A percentile compares a stretch with the other conserved stretches of the same genome.
Evolutionary conservation across 2,329 filamentous ascomycete species (phyloP).

Genomic region (Penicillium sp.): DNA sequence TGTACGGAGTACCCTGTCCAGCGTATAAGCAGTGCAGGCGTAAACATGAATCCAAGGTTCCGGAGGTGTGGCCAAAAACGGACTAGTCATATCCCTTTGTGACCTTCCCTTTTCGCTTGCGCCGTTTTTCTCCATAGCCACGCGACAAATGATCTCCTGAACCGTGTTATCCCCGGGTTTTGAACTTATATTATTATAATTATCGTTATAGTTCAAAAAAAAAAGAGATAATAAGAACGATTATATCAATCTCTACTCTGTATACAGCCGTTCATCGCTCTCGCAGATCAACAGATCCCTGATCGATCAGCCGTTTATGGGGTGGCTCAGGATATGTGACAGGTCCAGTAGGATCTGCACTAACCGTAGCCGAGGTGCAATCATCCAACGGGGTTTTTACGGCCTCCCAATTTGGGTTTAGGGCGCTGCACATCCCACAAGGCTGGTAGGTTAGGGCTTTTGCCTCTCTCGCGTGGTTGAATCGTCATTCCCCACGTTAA

Average conservation of each 20-base stretch:
- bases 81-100: constrained; percentile 8
- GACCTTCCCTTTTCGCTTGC: constrained; percentile 24
- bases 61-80: constrained; percentile 1
- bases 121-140: constrained; percentile 18
- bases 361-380: constrained; percentile 25
- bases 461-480: constrained; percentile 12
- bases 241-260: background rate
- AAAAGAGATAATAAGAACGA: too few species aligned
- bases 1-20: background rate
- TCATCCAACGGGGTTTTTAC: constrained; percentile 23
- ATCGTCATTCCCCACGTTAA: constrained; percentile 23
- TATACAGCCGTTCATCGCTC: background rate
- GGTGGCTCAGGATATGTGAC: constrained; percentile 28
- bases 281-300: constrained; percentile 4
- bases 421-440: constrained; percentile 6
- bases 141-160: constrained; percentile 18
- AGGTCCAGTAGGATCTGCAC: constrained; percentile 32
- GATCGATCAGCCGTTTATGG: constrained; percentile 40
- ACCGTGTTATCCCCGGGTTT: constrained; percentile 8
- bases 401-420: constrained; percentile 23
- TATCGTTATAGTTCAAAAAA: background rate
- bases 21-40: background rate
- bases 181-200: background rate
- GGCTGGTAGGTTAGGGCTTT: constrained; percentile 3
- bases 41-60: background rate